Conservation (phyloP, 2,329 filamentous ascomycete genomes). For the Xylariaceae sp. region DNA sequence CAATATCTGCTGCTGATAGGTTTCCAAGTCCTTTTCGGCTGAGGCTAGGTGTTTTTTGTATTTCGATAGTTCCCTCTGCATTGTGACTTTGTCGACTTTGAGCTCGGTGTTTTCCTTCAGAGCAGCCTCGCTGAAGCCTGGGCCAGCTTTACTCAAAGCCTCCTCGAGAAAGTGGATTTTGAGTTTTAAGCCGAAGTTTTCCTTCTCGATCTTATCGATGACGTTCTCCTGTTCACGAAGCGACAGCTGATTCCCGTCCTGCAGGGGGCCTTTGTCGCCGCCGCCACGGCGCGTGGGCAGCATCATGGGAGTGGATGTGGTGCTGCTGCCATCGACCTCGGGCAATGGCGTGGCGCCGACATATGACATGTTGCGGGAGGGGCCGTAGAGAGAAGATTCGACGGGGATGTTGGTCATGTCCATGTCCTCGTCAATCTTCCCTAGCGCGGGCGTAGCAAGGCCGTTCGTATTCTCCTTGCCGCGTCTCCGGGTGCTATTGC, state of each 20-base stretch:
- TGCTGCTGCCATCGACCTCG: slow-evolving; percentile 72
- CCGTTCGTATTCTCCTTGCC: slow-evolving; percentile 60
- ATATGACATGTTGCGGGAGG: slow-evolving; percentile 61
- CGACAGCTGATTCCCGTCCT: slow-evolving; percentile 86
- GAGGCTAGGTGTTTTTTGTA: slow-evolving; percentile 80
- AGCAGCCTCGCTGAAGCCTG: slow-evolving; percentile 82
- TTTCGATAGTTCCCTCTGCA: slow-evolving; percentile 79
- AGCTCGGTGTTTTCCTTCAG: slow-evolving; percentile 94
- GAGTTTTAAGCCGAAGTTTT: slow-evolving; percentile 94
- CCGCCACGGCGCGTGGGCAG: slow-evolving; percentile 60
- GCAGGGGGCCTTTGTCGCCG: slow-evolving; percentile 63
- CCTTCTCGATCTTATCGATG: slow-evolving; percentile 94
- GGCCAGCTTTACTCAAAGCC: slow-evolving; percentile 78
- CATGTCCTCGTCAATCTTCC: slow-evolving; percentile 65
- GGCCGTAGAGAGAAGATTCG: slow-evolving; percentile 67
- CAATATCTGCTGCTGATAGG: slow-evolving; percentile 73
- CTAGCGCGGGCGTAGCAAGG: slow-evolving; percentile 64
- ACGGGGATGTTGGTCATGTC: slow-evolving; percentile 66
- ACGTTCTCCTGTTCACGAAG: slow-evolving; percentile 92
- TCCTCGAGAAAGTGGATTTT: slow-evolving; percentile 98
- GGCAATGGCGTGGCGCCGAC: slow-evolving; percentile 70
- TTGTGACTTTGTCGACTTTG: slow-evolving; percentile 83
- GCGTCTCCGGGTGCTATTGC: slow-evolving; percentile 63
- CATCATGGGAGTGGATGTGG: slow-evolving; percentile 76
- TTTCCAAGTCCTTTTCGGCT: slow-evolving; percentile 82